Evolutionary conservation across 192 early-diverging fungal genomes (phyloP).

Genomic region (Mortierella alpina): DNA sequence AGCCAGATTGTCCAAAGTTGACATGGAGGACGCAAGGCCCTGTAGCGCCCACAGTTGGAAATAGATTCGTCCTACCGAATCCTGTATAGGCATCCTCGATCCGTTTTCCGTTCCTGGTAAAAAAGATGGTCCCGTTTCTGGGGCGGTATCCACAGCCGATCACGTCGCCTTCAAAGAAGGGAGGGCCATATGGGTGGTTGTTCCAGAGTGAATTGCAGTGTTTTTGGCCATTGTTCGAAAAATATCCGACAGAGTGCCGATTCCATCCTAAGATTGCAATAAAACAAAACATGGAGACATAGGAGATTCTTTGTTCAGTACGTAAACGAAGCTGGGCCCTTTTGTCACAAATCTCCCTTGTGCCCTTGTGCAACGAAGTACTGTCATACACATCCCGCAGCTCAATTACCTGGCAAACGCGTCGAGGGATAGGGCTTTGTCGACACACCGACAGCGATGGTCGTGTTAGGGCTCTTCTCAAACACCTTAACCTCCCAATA

Average conservation of each 20-base stretch:
- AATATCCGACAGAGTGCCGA: conserved; percentile 78
- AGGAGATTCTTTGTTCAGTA: too few relatives aligned
- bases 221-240: conserved; percentile 72
- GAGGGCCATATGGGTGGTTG: conserved; percentile 69
- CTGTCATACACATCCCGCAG: not conserved
- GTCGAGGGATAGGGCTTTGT: conserved; percentile 82
- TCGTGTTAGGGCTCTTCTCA: conserved; percentile 76
- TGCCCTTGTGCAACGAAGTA: not conserved
- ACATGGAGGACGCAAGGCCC: conserved; percentile 70
- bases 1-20: conserved; percentile 84
- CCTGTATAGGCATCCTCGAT: conserved; percentile 77
- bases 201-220: conserved; percentile 77
- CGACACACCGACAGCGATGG: conserved; percentile 75
- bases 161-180: conserved; percentile 79
- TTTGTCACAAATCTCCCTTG: not conserved
- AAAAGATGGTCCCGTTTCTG: conserved; percentile 78
- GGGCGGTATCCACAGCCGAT: conserved; percentile 84
- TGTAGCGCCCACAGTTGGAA: conserved; percentile 70
- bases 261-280: conserved; percentile 69
- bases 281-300: not conserved
- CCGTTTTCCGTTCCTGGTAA: conserved; percentile 79
- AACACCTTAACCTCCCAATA: conserved; percentile 87
- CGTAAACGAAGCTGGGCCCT: too few relatives aligned
- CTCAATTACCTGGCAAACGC: conserved; percentile 66
- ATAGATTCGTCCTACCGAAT: conserved; percentile 73